Conservation (phyloP, 257 asterid species). For the Solanum gracilifrons region DNA sequence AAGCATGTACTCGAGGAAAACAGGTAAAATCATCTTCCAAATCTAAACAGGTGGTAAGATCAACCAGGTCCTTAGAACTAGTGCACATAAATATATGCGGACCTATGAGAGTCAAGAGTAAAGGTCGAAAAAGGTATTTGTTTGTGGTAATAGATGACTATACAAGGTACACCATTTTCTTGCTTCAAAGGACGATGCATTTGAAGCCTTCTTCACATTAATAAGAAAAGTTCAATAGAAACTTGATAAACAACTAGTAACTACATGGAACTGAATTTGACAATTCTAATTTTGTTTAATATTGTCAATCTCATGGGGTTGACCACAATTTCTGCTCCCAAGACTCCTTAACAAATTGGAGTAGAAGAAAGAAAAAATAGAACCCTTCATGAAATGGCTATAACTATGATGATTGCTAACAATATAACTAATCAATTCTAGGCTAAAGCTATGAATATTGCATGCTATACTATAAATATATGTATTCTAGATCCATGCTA, state of each 20-base stretch:
- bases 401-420: not conserved
- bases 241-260: not conserved
- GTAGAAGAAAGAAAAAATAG: not conserved
- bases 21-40: too few species aligned
- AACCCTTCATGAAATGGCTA: not conserved
- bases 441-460: not conserved
- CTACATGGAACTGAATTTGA: not conserved
- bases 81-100: not conserved
- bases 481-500: not conserved
- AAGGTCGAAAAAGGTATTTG: not conserved
- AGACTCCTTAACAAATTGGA: not conserved
- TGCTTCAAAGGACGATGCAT: not conserved
- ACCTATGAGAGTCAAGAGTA: not conserved
- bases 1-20: not conserved
- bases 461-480: not conserved
- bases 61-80: not conserved
- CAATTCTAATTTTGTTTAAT: too few species aligned
- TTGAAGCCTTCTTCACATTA: not conserved
- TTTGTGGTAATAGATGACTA: not conserved
- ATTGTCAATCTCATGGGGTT: not conserved
- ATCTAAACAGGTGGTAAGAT: not conserved
- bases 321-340: not conserved
- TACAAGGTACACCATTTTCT: too few species aligned
- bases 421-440: too few species aligned
- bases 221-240: not conserved